Evolutionary conservation across 1,284 basidiomycete species (phyloP).

Genomic region (Abortiporus biennis): DNA sequence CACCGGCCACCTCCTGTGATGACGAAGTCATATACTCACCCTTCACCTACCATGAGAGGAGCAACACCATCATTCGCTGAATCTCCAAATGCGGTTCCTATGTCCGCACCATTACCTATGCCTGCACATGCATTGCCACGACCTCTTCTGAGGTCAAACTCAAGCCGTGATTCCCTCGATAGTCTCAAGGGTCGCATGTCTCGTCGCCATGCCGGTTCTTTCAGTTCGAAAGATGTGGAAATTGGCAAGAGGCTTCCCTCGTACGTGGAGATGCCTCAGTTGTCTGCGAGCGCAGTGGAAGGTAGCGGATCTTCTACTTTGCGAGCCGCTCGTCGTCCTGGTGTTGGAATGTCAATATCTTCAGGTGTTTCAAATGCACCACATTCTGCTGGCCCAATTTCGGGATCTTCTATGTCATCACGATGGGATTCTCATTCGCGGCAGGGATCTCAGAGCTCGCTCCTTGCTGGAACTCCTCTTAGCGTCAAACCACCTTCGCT

Average conservation of each 20-base stretch:
- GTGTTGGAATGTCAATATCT: conserved; percentile 9
- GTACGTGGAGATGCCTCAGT: conserved; percentile 34
- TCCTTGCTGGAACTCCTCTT: conserved; percentile 25
- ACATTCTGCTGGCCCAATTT: neutral
- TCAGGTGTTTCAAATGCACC: neutral
- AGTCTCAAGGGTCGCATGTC: conserved; percentile 34
- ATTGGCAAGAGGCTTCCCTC: conserved; percentile 79
- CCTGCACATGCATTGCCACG: conserved; percentile 14
- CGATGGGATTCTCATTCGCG: conserved; percentile 40
- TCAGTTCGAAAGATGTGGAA: conserved; percentile 88
- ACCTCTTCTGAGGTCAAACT: conserved; percentile 15
- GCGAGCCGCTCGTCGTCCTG: conserved; percentile 33
- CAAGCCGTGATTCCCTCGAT: conserved; percentile 12
- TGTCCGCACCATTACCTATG: conserved; percentile 22
- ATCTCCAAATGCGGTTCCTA: conserved; percentile 12
- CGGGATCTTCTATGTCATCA: neutral
- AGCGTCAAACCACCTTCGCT: conserved; percentile 24
- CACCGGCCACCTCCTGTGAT: conserved; percentile 28
- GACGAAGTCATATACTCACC: conserved; percentile 13
- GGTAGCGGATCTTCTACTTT: conserved; percentile 28
- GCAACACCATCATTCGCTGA: conserved; percentile 6
- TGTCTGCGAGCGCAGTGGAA: conserved; percentile 17
- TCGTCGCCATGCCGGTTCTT: conserved; percentile 89
- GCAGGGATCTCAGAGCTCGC: conserved; percentile 51
- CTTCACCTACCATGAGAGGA: conserved; percentile 16